Evolutionary conservation across 1,284 basidiomycete species (phyloP), one percentile per base, ranked within the genome.

Genomic region (Caloboletus inedulis): DNA sequence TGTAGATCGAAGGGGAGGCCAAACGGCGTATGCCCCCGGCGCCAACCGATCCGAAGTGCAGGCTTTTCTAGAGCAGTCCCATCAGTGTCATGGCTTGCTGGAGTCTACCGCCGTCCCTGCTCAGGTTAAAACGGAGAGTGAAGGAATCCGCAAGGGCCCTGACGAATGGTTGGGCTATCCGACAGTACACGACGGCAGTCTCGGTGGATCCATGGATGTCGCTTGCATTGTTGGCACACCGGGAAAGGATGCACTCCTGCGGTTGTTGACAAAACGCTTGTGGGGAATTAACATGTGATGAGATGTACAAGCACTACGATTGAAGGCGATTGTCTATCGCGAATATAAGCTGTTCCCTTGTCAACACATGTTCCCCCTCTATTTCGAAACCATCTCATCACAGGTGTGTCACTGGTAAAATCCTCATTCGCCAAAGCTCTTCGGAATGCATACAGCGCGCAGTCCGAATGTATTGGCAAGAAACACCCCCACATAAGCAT

Each of bases 21-120:
- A 74, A 53, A 74, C 77, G 16, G 81, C 78, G 6, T 85, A 87
- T 65, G 75, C 79, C 3, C 77, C 79, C 0, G 85, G 85, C 13
- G 72, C 74, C 14, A 88, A 84, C 63, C 80, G 86, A 47, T 79
- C 81, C 3, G 66, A 80, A 52, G 76, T 82, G 3, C 84, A 89
- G 57, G 76, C 75, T 34, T 72, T 78, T 52, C 70, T 82, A 19
- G 75, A 79, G 45, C 69, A 64, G 43, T 66, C 67, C 27, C 61
- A 70, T 31, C 61, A 71, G 44, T 56, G 58, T 9, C 69, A 77
- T 54, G 73, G 70, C 8, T 49, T 66, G 5, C 72, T 75, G 64
- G 79, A 83, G 61, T 79, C 80, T 7, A 74, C 69, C 13, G 76
- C 74, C 0, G 51, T 81, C 10, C 82, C 83, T 16, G 80, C 77